These are phyloP conservation scores for Sideroxylon spinosum DNA, from an alignment of 179 eudicot species.

Conservation along the genomic window DNA sequence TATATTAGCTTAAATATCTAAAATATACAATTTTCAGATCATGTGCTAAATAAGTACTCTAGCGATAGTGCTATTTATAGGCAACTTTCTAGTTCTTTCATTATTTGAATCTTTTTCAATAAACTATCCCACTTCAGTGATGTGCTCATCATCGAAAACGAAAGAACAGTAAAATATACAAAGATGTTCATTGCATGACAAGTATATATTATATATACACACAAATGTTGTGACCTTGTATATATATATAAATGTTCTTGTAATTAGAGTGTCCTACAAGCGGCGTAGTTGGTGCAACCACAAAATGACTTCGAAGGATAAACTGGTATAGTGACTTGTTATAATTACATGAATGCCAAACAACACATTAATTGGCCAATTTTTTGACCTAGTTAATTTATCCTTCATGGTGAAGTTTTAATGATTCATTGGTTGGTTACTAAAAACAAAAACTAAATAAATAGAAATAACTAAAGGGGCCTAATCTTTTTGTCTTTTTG, in stretches of 20 bases:
- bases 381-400: too few species aligned
- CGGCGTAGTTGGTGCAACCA: constrained; percentile 8
- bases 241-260: too few species aligned
- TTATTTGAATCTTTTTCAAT: neutral
- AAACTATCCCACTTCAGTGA: neutral
- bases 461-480: too few species aligned
- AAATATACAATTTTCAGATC: too few species aligned
- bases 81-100: neutral
- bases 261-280: neutral
- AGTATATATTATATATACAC: neutral
- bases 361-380: too few species aligned
- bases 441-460: neutral
- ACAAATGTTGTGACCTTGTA: too few species aligned
- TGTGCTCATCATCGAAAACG: neutral
- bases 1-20: too few species aligned
- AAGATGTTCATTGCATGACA: neutral
- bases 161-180: neutral
- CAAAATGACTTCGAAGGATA: neutral
- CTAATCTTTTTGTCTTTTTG: too few species aligned
- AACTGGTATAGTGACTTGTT: neutral
- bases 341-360: too few species aligned
- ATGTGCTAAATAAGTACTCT: too few species aligned
- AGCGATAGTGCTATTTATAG: too few species aligned
- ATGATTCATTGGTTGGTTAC: neutral
- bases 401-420: neutral